phyloP scores from a whole-genome alignment of 129 eudicot species.

The Chrysanthemum lavandulifolium region DNA sequence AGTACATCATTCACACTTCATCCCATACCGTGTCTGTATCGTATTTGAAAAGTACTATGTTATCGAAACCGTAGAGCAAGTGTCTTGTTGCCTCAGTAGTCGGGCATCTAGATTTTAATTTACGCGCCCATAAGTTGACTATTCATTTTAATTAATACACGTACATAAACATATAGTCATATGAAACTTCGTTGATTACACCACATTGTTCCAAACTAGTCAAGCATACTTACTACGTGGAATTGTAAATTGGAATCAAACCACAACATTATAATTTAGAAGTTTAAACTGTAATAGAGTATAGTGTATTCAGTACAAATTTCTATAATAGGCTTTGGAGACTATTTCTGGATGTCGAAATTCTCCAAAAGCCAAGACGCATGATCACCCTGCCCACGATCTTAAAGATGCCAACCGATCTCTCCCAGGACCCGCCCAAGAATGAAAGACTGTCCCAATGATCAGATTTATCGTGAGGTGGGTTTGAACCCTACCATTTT shows the following conservation, averaged over 20 bases:
- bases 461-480: too few species aligned
- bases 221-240: background rate
- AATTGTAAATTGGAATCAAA: background rate
- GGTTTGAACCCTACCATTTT: too few species aligned
- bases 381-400: too few species aligned
- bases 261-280: too few species aligned
- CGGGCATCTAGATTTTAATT: background rate
- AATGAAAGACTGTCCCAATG: too few species aligned
- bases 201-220: background rate
- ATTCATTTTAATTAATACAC: background rate
- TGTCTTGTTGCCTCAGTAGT: background rate
- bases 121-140: background rate
- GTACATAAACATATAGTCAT: background rate
- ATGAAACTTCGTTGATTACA: background rate
- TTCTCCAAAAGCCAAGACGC: too few species aligned
- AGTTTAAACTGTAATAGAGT: too few species aligned
- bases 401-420: too few species aligned
- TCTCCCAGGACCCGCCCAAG: too few species aligned
- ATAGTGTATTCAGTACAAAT: too few species aligned
- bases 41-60: background rate
- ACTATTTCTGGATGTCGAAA: too few species aligned
- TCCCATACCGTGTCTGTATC: background rate
- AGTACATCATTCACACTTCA: background rate
- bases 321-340: too few species aligned
- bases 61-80: background rate